A percentile compares a stretch with the other conserved stretches of the same genome.
These are phyloP conservation scores for Globisporangium acanthophoron DNA, from an alignment of 352 stramenopile species.

Conservation along the genomic window DNA sequence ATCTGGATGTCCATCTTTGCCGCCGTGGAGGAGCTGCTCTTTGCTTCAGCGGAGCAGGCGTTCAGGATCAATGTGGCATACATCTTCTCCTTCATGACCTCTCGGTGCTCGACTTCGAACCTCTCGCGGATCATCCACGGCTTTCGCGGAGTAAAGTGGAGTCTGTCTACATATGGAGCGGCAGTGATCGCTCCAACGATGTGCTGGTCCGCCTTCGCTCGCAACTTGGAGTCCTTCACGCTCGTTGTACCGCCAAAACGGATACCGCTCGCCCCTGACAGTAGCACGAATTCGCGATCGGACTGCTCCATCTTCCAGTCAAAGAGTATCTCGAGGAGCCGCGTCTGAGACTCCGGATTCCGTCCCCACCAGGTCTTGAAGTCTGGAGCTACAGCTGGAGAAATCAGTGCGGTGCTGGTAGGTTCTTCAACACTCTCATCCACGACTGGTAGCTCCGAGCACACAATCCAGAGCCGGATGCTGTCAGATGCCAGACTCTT, in stretches of 20 bases:
- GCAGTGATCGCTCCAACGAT: conserved; percentile 33
- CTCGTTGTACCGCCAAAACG: conserved; percentile 30
- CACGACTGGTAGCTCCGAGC: conserved; percentile 42
- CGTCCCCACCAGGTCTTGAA: conserved; percentile 34
- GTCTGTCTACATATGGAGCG: not conserved
- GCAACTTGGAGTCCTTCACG: conserved; percentile 41
- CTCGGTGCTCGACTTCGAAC: conserved; percentile 41
- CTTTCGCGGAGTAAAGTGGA: conserved; percentile 5
- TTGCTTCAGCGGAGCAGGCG: not conserved
- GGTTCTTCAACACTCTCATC: conserved; percentile 18
- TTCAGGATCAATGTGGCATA: conserved; percentile 2
- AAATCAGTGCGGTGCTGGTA: not conserved
- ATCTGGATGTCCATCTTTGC: conserved; percentile 12
- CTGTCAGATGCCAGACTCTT: conserved; percentile 24
- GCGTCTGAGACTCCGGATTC: conserved; percentile 28
- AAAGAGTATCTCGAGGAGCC: conserved; percentile 47
- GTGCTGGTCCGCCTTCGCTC: conserved; percentile 35
- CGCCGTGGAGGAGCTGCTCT: conserved; percentile 22
- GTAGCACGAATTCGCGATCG: conserved; percentile 34
- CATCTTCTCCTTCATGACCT: conserved; percentile 10
- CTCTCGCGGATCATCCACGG: conserved; percentile 29
- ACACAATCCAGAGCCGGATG: conserved; percentile 40
- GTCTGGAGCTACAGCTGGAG: conserved; percentile 6
- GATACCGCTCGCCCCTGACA: conserved; percentile 29
- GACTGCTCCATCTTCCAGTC: conserved; percentile 65